A percentile compares a stretch with the other conserved stretches of the same genome.
Conservation (phyloP, 2,329 filamentous ascomycete species). For the Tricladium varicosporioides region DNA sequence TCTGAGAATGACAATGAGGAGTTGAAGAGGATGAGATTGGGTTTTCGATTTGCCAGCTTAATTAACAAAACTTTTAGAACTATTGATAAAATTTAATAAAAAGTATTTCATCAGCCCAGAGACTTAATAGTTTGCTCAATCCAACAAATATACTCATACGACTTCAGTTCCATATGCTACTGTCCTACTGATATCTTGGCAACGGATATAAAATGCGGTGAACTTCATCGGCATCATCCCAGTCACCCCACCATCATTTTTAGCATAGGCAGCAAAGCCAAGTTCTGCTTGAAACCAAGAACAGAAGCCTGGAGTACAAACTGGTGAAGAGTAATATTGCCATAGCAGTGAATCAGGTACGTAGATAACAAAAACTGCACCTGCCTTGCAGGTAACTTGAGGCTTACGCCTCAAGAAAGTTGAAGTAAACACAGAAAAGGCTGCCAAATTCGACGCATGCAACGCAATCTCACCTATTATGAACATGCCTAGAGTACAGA, state of each 20-base stretch:
- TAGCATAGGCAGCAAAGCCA: not conserved
- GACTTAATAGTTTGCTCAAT: too few species aligned
- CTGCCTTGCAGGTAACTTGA: not conserved
- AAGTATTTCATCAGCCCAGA: too few species aligned
- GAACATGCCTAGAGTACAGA: conserved; percentile 71
- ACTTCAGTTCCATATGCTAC: too few species aligned
- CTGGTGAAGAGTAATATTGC: too few species aligned
- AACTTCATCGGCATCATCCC: not conserved
- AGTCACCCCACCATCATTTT: not conserved
- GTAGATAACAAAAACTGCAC: too few species aligned
- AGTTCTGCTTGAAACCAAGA: not conserved
- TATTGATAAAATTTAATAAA: too few species aligned
- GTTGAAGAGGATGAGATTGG: too few species aligned
- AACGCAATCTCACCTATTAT: conserved; percentile 56
- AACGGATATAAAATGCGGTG: not conserved
- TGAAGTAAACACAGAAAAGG: conserved; percentile 6
- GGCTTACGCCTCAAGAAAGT: conserved; percentile 9
- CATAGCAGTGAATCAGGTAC: too few species aligned
- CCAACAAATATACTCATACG: too few species aligned
- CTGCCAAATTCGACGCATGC: conserved; percentile 1
- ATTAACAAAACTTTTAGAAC: not conserved
- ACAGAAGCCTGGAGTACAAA: not conserved
- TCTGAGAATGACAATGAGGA: too few species aligned
- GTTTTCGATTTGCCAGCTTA: too few species aligned
- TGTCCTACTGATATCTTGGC: too few species aligned